Evolutionary conservation across 768 basidiomycete species (phyloP).

Genomic region (Cystobasidium onofrii): DNA sequence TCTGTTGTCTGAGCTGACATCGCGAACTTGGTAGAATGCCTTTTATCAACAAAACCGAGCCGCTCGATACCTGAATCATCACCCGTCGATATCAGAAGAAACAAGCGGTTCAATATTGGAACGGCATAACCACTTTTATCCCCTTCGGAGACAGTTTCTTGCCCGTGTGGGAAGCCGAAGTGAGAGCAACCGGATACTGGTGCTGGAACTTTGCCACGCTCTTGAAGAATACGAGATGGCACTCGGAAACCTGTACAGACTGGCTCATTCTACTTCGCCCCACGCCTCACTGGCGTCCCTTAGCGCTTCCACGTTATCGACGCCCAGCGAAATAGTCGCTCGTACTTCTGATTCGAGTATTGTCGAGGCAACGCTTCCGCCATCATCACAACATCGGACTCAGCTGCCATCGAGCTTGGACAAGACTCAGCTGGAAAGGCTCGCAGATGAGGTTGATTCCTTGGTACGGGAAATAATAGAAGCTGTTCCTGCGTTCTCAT

Average conservation of each 20-base stretch:
- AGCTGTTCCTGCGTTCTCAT: constrained; percentile 29
- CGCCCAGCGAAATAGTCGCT: neutral
- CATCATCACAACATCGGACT: neutral
- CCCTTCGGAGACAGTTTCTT: constrained; percentile 10
- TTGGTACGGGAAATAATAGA: constrained; percentile 31
- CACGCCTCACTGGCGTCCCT: neutral
- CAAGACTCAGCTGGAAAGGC: neutral
- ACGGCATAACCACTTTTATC: constrained; percentile 17
- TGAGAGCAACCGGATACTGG: constrained; percentile 17
- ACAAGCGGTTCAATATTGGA: neutral
- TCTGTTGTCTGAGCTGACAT: no score
- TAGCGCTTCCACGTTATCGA: neutral
- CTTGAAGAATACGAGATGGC: constrained; percentile 13
- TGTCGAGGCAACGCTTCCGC: neutral
- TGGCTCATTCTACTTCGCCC: neutral
- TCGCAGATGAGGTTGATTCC: constrained; percentile 30
- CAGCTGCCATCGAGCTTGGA: neutral
- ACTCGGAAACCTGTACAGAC: neutral
- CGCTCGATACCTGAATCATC: neutral
- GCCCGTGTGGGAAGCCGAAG: constrained; percentile 2
- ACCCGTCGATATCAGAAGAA: neutral
- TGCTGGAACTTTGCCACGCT: constrained; percentile 27
- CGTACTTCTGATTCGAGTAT: neutral
- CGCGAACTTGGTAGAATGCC: neutral
- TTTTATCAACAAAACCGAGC: neutral